A percentile compares a stretch with the other conserved stretches of the same genome.
Evolutionary conservation across 2,329 filamentous ascomycete species (phyloP).

Genomic region (Colletotrichum karsti): DNA sequence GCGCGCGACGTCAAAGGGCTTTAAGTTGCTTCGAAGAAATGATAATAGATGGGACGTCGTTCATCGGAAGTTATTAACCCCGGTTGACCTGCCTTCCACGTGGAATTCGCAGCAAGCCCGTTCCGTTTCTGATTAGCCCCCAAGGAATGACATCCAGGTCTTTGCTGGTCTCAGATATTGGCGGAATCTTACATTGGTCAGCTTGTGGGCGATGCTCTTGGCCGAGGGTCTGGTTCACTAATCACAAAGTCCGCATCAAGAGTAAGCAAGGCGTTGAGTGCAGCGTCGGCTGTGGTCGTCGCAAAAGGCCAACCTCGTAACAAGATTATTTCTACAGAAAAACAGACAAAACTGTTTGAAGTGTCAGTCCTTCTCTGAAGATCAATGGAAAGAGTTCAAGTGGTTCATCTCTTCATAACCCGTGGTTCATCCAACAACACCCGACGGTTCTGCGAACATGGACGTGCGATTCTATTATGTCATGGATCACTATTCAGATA

Average conservation of each 20-base stretch:
- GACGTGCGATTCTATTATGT: background rate
- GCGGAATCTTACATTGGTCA: background rate
- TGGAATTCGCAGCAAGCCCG: too few species aligned
- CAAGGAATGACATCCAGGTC: too few species aligned
- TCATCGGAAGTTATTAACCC: background rate
- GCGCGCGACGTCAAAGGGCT: too few species aligned
- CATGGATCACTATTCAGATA: background rate
- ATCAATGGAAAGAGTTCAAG: too few species aligned
- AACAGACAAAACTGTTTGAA: too few species aligned
- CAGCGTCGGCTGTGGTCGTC: too few species aligned
- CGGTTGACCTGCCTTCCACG: too few species aligned
- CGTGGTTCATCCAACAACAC: background rate
- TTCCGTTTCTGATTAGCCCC: too few species aligned
- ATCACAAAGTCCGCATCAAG: background rate
- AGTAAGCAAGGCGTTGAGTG: too few species aligned
- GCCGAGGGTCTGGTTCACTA: background rate
- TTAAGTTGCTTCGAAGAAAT: background rate
- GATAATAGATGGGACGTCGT: background rate
- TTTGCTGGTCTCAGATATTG: too few species aligned
- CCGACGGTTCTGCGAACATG: background rate
- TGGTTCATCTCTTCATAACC: background rate
- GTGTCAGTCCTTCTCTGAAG: too few species aligned
- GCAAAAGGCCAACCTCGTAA: background rate
- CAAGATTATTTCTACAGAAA: too few species aligned
- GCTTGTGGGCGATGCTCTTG: background rate